Conservation (phyloP, 352 stramenopile species). For the Pythium insidiosum region DNA sequence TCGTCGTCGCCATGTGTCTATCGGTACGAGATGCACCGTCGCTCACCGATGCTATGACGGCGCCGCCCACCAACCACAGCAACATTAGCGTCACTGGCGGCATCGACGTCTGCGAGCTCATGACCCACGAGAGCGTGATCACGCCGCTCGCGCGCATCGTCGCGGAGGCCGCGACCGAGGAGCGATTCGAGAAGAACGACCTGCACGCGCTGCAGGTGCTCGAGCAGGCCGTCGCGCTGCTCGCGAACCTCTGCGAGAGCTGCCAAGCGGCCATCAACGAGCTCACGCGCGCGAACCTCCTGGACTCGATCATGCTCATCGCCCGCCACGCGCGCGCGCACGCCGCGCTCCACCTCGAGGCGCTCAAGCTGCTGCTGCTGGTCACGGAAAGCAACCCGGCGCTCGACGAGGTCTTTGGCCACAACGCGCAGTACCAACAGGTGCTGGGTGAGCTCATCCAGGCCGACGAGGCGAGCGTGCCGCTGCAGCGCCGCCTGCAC, state of each 20-base stretch:
- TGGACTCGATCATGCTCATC: constrained; percentile 72
- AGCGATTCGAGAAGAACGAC: constrained; percentile 47
- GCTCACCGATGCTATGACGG: too few relatives aligned
- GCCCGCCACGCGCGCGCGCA: constrained; percentile 42
- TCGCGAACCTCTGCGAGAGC: constrained; percentile 80
- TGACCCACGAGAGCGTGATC: constrained; percentile 70
- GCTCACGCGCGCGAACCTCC: constrained; percentile 62
- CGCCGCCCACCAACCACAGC: too few relatives aligned
- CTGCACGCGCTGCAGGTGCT: constrained; percentile 64
- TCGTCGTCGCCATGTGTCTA: too few relatives aligned
- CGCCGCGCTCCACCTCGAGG: constrained; percentile 58
- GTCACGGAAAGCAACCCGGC: constrained; percentile 79
- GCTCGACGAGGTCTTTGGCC: constrained; percentile 57
- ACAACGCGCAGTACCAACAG: constrained; percentile 51
- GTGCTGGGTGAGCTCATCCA: constrained; percentile 64
- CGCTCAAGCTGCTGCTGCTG: constrained; percentile 71
- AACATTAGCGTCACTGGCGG: constrained; percentile 86
- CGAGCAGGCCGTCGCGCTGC: constrained; percentile 72
- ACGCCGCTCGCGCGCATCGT: constrained; percentile 74
- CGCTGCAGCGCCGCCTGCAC: constrained; percentile 39
- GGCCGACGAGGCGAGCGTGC: constrained; percentile 25
- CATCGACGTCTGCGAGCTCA: constrained; percentile 73
- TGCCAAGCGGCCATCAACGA: constrained; percentile 74
- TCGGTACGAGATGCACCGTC: too few relatives aligned
- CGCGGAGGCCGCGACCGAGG: constrained; percentile 38